phyloP scores from a whole-genome alignment of 176 grass and related monocot genomes.

The Typha latifolia region DNA sequence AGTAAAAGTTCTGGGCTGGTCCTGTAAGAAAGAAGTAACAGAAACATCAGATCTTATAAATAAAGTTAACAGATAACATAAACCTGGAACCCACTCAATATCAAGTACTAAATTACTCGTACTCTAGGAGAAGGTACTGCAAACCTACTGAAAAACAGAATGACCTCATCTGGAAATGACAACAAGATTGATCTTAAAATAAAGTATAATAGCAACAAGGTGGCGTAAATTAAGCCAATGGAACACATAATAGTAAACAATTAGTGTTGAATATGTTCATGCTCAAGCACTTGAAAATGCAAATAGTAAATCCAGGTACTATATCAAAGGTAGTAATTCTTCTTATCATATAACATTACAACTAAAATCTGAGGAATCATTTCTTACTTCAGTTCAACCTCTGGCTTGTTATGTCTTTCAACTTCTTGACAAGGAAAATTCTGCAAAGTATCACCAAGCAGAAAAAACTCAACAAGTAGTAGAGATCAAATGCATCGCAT shows the following conservation, averaged over 20 bases:
- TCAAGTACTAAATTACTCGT: background rate
- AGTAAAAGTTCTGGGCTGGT: slow-evolving; percentile 73
- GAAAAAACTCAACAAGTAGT: background rate
- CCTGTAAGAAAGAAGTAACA: slow-evolving; percentile 43
- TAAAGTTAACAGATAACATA: background rate
- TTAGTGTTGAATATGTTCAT: background rate
- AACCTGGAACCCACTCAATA: background rate
- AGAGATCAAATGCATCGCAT: background rate
- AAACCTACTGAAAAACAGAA: background rate
- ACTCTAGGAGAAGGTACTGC: background rate
- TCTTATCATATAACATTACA: background rate
- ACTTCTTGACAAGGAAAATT: slow-evolving; percentile 99
- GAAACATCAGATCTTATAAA: slow-evolving; percentile 11
- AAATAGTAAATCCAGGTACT: background rate
- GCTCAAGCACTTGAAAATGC: background rate
- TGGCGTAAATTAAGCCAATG: background rate
- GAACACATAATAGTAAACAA: background rate
- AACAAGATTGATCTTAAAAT: background rate
- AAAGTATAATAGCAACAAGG: background rate
- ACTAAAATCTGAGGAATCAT: background rate
- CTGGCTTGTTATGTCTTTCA: slow-evolving; percentile 93
- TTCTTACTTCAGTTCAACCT: slow-evolving; percentile 90
- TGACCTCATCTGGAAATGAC: background rate
- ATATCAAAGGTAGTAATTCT: background rate
- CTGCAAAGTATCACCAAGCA: slow-evolving; percentile 22